Evolutionary conservation across 1,139 yeast genomes (phyloP).

Genomic region (Lodderomyces metapsilosis): DNA sequence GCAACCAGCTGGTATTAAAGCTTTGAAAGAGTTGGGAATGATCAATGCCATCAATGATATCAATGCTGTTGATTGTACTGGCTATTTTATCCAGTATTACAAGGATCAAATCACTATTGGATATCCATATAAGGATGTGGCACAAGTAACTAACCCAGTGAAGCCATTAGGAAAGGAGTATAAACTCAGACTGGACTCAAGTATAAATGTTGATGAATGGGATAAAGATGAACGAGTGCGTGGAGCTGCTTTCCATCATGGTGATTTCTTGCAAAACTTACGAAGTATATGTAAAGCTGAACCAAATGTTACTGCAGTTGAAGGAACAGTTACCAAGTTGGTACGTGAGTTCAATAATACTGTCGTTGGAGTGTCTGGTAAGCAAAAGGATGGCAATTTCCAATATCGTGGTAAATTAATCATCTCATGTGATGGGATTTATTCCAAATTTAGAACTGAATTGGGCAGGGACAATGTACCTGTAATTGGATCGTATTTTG

Average conservation of each 20-base stretch:
- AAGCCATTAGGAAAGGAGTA: conserved; percentile 54
- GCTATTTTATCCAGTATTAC: conserved; percentile 75
- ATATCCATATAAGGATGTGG: conserved; percentile 65
- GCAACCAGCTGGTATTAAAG: conserved; percentile 93
- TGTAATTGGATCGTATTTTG: conserved; percentile 74
- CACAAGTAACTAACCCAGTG: conserved; percentile 40
- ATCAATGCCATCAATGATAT: conserved; percentile 74
- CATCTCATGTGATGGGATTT: conserved; percentile 89
- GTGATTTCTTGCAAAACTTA: conserved; percentile 76
- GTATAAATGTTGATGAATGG: conserved; percentile 50
- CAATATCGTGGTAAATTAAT: conserved; percentile 52
- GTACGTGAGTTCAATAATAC: conserved; percentile 50
- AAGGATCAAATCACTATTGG: conserved; percentile 57
- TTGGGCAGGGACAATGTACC: conserved; percentile 60
- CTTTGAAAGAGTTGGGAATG: conserved; percentile 80
- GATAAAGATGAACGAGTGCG: conserved; percentile 61
- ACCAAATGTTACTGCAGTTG: conserved; percentile 69
- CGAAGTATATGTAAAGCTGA: conserved; percentile 70
- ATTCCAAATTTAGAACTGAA: conserved; percentile 85
- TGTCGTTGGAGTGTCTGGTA: conserved; percentile 68
- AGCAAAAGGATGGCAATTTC: conserved; percentile 16
- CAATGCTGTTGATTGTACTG: conserved; percentile 74
- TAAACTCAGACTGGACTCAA: conserved; percentile 49
- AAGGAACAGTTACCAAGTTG: conserved; percentile 75
- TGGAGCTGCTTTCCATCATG: conserved; percentile 92